phyloP scores from a whole-genome alignment of 495 filamentous ascomycete species.

The Filosporella fistucella region DNA sequence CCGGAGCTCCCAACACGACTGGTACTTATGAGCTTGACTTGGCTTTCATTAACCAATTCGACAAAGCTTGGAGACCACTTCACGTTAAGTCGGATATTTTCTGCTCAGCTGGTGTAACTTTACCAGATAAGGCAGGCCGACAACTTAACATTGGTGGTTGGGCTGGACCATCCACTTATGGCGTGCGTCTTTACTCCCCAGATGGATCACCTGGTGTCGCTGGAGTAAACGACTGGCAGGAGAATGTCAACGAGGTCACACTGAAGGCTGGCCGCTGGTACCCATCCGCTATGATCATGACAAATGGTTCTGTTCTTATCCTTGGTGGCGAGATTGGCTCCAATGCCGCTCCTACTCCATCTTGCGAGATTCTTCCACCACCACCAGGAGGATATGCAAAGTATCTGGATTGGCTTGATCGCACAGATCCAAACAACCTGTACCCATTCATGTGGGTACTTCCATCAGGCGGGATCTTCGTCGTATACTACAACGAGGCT shows the following conservation, averaged over 20 bases:
- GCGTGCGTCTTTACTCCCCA: constrained; percentile 59
- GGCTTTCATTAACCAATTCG: constrained; percentile 20
- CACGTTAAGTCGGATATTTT: constrained; percentile 64
- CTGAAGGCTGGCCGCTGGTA: constrained; percentile 64
- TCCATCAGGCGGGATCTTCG: constrained; percentile 53
- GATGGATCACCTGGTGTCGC: constrained; percentile 51
- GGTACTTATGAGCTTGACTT: constrained; percentile 64
- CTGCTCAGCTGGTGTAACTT: constrained; percentile 54
- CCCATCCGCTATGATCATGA: constrained; percentile 59
- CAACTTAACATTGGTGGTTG: constrained; percentile 64
- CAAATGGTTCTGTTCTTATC: constrained; percentile 62
- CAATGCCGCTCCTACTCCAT: constrained; percentile 54
- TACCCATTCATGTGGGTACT: constrained; percentile 56
- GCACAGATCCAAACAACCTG: constrained; percentile 60
- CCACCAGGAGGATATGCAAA: constrained; percentile 31
- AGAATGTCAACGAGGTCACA: constrained; percentile 50
- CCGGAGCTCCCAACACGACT: constrained; percentile 51
- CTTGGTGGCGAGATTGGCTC: constrained; percentile 60
- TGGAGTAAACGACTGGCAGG: constrained; percentile 60
- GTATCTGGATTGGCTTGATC: constrained; percentile 55
- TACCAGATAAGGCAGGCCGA: constrained; percentile 59
- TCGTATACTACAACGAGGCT: constrained; percentile 63
- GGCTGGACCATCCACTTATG: constrained; percentile 57
- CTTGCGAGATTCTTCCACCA: constrained; percentile 51
- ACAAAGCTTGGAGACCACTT: constrained; percentile 52